phyloP scores from a whole-genome alignment of 805 yeast species.

The Metschnikowia kofuensis region DNA sequence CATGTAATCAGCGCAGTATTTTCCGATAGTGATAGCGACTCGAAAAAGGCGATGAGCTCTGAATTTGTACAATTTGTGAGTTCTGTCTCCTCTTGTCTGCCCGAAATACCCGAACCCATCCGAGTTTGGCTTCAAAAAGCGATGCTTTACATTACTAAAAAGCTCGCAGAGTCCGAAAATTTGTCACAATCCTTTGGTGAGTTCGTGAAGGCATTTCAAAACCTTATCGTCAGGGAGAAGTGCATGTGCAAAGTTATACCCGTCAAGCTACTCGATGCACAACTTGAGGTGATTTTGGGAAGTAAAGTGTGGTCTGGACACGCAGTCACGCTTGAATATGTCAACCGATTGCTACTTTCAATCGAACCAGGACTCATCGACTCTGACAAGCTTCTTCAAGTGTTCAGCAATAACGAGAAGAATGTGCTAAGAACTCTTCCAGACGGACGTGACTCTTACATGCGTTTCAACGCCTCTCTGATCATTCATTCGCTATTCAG shows the following conservation, averaged over 20 bases:
- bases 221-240: slow-evolving; percentile 7
- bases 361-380: slow-evolving; percentile 36
- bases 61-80: slow-evolving; percentile 29
- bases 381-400: slow-evolving; percentile 56
- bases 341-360: slow-evolving; percentile 35
- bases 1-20: slow-evolving; percentile 22
- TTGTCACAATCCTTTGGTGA: slow-evolving; percentile 28
- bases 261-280: slow-evolving; percentile 51
- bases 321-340: slow-evolving; percentile 44
- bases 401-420: slow-evolving; percentile 53
- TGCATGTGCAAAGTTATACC: slow-evolving; percentile 40
- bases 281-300: slow-evolving; percentile 58
- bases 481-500: slow-evolving; percentile 49
- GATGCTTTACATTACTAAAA: slow-evolving; percentile 58
- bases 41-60: slow-evolving; percentile 27
- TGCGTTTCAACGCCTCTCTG: slow-evolving; percentile 44
- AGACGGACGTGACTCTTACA: slow-evolving; percentile 12
- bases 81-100: slow-evolving; percentile 10
- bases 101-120: slow-evolving; percentile 19
- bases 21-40: slow-evolving; percentile 17
- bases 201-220: slow-evolving; percentile 26
- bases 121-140: slow-evolving; percentile 56
- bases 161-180: slow-evolving; percentile 49
- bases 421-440: slow-evolving; percentile 33
- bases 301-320: slow-evolving; percentile 44